Evolutionary conservation across 441 rosid species (phyloP).

Genomic region (Dalechampia spathulata): DNA sequence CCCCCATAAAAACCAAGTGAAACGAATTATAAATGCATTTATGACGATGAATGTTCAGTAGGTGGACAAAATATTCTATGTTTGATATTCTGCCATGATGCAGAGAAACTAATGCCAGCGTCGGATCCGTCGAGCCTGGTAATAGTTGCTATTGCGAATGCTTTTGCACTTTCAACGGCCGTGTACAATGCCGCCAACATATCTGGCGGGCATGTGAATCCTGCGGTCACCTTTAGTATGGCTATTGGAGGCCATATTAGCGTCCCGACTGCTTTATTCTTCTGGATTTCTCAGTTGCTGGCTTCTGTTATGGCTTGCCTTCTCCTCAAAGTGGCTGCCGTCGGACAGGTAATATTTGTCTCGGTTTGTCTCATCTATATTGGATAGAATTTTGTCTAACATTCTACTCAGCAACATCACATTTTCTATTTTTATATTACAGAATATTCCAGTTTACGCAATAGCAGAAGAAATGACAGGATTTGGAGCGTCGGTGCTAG

Average conservation of each 20-base stretch:
- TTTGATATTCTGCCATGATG: neutral
- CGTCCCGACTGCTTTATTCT: slow-evolving; percentile 60
- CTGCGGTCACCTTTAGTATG: slow-evolving; percentile 85
- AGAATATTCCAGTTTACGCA: slow-evolving; percentile 53
- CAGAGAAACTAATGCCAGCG: slow-evolving; percentile 30
- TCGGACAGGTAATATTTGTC: slow-evolving; percentile 37
- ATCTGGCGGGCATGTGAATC: slow-evolving; percentile 88
- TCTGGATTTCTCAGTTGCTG: slow-evolving; percentile 79
- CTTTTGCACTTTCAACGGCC: slow-evolving; percentile 63
- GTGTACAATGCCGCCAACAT: slow-evolving; percentile 52
- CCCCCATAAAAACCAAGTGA: no score
- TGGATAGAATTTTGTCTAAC: neutral
- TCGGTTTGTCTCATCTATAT: neutral
- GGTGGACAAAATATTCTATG: no score
- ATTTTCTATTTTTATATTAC: no score
- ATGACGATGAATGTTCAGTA: no score
- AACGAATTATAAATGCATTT: no score
- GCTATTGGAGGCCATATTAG: slow-evolving; percentile 63
- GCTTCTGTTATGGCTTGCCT: slow-evolving; percentile 85
- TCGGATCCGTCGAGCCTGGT: slow-evolving; percentile 49
- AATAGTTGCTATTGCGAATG: slow-evolving; percentile 56
- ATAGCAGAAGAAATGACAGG: slow-evolving; percentile 87
- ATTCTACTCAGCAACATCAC: no score
- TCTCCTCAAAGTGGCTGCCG: slow-evolving; percentile 49
- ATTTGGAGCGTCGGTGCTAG: slow-evolving; percentile 76